Conservation (phyloP, 129 eudicot genomes). For the Flaveria linearis region DNA sequence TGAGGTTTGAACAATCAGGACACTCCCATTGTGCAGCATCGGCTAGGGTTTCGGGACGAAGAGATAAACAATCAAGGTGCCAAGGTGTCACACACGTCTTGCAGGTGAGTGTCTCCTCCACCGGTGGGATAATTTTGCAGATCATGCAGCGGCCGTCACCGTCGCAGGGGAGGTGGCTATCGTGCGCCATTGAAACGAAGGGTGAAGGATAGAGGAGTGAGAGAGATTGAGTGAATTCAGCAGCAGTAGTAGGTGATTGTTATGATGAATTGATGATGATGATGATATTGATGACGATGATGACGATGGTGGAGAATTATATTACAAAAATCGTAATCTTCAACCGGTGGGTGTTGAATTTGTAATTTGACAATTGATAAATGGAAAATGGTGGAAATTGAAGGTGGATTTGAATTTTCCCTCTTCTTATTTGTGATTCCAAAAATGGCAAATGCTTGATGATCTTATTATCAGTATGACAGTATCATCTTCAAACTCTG, state of each 20-base stretch:
- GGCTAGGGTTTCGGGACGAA: conserved; percentile 54
- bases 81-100: conserved; percentile 80
- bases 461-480: background rate
- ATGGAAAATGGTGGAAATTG: conserved; percentile 5
- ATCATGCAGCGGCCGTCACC: conserved; percentile 77
- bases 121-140: conserved; percentile 58
- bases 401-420: conserved; percentile 33
- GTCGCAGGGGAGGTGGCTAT: conserved; percentile 70
- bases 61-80: conserved; percentile 67
- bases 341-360: conserved; percentile 25
- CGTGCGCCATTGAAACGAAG: conserved; percentile 46
- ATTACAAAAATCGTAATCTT: conserved; percentile 23
- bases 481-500: conserved; percentile 26
- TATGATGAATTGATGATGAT: conserved; percentile 22
- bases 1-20: conserved; percentile 69
- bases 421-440: conserved; percentile 21
- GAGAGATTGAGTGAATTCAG: conserved; percentile 1
- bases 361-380: conserved; percentile 9
- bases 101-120: conserved; percentile 55
- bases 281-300: background rate
- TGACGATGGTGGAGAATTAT: conserved; percentile 23
- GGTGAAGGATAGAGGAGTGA: conserved; percentile 30
- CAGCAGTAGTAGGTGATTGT: conserved; percentile 25
- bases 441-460: conserved; percentile 23
- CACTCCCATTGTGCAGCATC: conserved; percentile 58